Base-by-base conservation (phyloP, 331 rosid genomes). In the Malus hybrid region DNA sequence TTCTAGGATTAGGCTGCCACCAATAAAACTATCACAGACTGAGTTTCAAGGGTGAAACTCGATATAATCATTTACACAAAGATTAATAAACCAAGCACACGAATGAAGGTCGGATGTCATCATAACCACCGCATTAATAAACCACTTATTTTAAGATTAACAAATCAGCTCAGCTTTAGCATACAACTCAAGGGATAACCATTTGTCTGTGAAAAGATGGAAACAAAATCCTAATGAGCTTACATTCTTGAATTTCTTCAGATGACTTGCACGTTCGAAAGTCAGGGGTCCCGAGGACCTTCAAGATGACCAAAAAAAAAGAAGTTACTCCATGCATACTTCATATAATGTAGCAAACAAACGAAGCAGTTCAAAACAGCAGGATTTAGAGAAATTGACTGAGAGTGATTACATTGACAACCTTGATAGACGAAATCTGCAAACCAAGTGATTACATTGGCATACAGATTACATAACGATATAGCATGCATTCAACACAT, bases 231-330 rank as follows among this genome's bases (percentile, higher is more conserved):
- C 50, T 7, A 15, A 78, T 34, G 59, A 72, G 79, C 97, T 89
- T 90, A 93, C 98, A 85, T 74, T 91, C 92, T 85, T 60, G 93
- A 80, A 93, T 93, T 85, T 91, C 90, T 22, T 73, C 60, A 31
- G 98, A 88, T 46, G 89, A 93, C 83, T 88, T 86, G 90, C 96
- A 82, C 27, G 84, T 86, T 69, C 85, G 89, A 63, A 85, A 91
- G 79, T 93, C 92, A 48, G 91, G 90, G 18, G 93, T 83, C 62
- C 76, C 81, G 22, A 91, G 70, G 80, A 91, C 90, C 98, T 91
- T 61, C 88, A 90, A 57, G 78, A 83, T 72, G 67, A 87, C 65
- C n/a, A n/a, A 84, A 57, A 61, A 27, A 65, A 11, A 78, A 55
- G 14, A 14, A 1, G 44, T 81, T 74, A 87, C 85, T 27, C 31